Conservation (phyloP, 495 filamentous ascomycete genomes). For the Daldinia bambusicola region DNA sequence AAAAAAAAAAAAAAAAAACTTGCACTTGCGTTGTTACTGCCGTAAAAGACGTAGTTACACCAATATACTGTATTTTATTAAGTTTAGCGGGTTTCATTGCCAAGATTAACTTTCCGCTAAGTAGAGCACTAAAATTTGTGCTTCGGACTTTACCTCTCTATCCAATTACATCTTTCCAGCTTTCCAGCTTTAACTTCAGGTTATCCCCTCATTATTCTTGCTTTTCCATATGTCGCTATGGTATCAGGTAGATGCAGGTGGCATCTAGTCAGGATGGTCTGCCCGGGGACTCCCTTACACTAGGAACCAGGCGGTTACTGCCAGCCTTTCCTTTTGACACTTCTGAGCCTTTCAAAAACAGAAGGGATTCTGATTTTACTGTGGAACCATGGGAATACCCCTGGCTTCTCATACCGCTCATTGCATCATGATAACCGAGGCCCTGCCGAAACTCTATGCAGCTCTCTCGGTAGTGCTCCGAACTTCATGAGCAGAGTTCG, state of each 20-base stretch:
- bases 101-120: constrained; percentile 20
- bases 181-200: neutral
- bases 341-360: neutral
- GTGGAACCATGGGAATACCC: constrained; percentile 19
- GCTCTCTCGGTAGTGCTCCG: constrained; percentile 25
- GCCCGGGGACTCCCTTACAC: constrained; percentile 28
- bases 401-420: constrained; percentile 6
- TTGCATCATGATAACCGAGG: constrained; percentile 19
- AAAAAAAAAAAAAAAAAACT: no score
- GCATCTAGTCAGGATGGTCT: neutral
- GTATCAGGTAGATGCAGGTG: neutral
- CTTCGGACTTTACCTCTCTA: neutral
- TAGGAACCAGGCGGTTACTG: neutral
- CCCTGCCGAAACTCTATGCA: constrained; percentile 12
- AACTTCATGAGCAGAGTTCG: neutral
- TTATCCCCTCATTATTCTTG: constrained; percentile 13
- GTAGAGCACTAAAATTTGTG: constrained; percentile 1
- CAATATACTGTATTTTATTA: constrained; percentile 15
- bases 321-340: constrained; percentile 8
- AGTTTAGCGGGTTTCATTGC: constrained; percentile 36
- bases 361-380: constrained; percentile 9
- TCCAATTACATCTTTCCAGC: neutral
- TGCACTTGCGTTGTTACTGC: neutral
- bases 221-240: constrained; percentile 19
- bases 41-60: constrained; percentile 1